Evolutionary conservation across 345 rosid species (phyloP), one percentile per base, ranked within the genome.

Genomic region (Salix arbutifolia): DNA sequence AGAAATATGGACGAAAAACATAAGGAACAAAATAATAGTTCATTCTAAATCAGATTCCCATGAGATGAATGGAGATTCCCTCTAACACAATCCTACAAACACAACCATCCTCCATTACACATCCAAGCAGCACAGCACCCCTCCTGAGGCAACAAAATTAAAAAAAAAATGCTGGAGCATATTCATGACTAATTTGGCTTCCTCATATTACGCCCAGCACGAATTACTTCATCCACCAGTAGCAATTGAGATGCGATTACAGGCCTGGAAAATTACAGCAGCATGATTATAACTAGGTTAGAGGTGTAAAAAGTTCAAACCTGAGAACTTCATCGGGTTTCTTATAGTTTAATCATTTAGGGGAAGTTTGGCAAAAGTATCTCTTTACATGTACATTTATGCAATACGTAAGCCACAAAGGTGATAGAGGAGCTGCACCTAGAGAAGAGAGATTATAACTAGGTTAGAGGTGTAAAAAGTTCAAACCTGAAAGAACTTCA

Each of bases 181-280:
- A 46, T 33, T 18, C 23, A 26, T 7, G 70, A 9, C 69, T 88
- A 92, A 82, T 75, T 89, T 78, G 99, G 99, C 88, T 93, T 95
- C 87, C 97, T 85, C 99, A 95, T 95, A 79, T 95, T 95, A 40
- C 97, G 92, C 44, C 97, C 97, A 53, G 97, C 99, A 6, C 99
- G 92, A 62, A 95, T 95, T 65, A 95, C 99, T 86, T 95, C 98
- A 81, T 95, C 99, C 42, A 95, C 98, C 90, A 90, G 85, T 8
- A 95, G 92, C 85, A 95, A 83, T 85, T 95, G 99, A 9, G 99
- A 95, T 8, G 96, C 91, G 68, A 93, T 95, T 65, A 95, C 96
- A 52, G 98, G 98, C 87, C 99, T 95, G 91, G 81, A 83, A 81
- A 44, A 74, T 74, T 58, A 48, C 50, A 70, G 35, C 35, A 38